Base-by-base conservation (phyloP, 495 filamentous ascomycete genomes). In the Annulohypoxylon maeteangense region DNA sequence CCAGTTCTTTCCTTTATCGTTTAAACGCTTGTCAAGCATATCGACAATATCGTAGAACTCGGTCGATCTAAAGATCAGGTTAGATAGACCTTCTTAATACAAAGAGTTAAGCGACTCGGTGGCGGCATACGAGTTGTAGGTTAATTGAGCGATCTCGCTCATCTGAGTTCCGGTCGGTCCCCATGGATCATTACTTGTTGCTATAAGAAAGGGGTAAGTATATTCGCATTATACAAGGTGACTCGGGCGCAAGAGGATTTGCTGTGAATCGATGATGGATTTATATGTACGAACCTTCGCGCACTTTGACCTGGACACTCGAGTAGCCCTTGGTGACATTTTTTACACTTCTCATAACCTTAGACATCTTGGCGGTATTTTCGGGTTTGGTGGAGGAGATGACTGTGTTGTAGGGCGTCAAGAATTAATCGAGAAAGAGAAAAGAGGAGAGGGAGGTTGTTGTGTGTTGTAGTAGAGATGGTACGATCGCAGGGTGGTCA, bases 1-100 rank as follows among this genome's bases (percentile, higher is more conserved):
- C 96, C 96, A 99, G 80, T 99, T 99, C 86, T 97, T 99, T 74
- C 96, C 96, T 80, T 99, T 99, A 78, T 99, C 96, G 74, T 99
- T 99, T 74, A 99, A 85, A 66, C 96, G 91, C 85, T 98, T 98
- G 81, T 98, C 96, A 67, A 99, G 85, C 95, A 99, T 99, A 80
- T 98, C 96, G 90, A 99, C 97, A 74, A 99, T 97, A 77, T 99
- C 94, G 84, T 97, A 96, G 81, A 98, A 99, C 80, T 98, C 95
- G 77, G 90, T 93, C n/a, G 92, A 92, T 76, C 94, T 97, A 44
- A 18, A 22, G 27, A 58, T 29, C 2, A 65, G 12, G 65, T 67
- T 67, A 68, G 67, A 48, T 31, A 56, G 40, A 5, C 45, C 7
- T 42, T 3, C 16, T 29, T 27, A 40, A 1, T 57, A 36, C 18